Evolutionary conservation across 2,329 filamentous ascomycete genomes (phyloP).

Genomic region (Penicillium sp.): DNA sequence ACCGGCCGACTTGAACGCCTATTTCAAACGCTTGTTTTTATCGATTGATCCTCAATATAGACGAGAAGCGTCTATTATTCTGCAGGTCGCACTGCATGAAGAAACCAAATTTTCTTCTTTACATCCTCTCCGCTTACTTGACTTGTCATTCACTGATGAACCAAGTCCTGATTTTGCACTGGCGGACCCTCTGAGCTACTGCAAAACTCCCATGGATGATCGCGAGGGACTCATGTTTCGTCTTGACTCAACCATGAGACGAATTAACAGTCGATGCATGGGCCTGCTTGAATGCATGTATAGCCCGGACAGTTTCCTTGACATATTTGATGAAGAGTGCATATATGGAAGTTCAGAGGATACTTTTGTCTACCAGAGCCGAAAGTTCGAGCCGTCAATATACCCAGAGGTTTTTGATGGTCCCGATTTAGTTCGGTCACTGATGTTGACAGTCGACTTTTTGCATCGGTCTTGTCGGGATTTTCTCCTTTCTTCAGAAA

Average conservation of each 20-base stretch:
- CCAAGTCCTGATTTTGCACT: neutral
- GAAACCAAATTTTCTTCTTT: neutral
- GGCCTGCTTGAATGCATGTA: neutral
- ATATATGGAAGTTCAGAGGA: too few species aligned
- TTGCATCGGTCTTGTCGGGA: neutral
- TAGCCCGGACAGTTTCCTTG: neutral
- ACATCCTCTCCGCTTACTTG: neutral
- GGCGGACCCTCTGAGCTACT: neutral
- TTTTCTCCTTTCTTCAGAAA: neutral
- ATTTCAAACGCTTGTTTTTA: neutral
- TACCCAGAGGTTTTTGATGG: neutral
- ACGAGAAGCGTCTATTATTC: neutral
- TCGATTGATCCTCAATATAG: neutral
- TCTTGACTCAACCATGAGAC: neutral
- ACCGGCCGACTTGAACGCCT: neutral
- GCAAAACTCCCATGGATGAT: neutral
- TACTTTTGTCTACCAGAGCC: neutral
- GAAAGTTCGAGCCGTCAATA: neutral
- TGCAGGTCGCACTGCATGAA: neutral
- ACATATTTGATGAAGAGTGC: neutral
- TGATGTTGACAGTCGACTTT: neutral
- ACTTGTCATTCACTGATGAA: neutral
- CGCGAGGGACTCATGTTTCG: neutral
- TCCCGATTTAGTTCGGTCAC: neutral
- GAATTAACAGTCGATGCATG: neutral